Percentiles rank a stretch among this genome's conserved stretches.
Conservation (phyloP, 257 asterid species). For the Solanum gracilifrons region DNA sequence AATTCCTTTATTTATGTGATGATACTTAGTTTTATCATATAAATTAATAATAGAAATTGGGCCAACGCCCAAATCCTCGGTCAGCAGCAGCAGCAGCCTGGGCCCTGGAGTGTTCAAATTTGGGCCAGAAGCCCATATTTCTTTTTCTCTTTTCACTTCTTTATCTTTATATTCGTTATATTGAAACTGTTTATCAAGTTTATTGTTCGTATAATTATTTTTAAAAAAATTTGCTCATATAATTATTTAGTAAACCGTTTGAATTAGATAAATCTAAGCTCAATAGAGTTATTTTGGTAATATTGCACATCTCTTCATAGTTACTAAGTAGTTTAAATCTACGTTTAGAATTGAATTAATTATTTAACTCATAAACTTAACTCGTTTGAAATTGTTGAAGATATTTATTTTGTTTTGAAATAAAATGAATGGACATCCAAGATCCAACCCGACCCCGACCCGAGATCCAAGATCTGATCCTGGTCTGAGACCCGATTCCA, state of each 20-base stretch:
- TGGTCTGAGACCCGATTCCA: too few species aligned
- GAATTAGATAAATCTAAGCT: too few species aligned
- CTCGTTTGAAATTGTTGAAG: background rate
- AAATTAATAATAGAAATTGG: background rate
- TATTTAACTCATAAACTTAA: background rate
- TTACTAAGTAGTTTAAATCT: background rate
- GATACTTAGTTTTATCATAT: too few species aligned
- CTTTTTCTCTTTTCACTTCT: too few species aligned
- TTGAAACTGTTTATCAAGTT: background rate
- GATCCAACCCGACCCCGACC: too few species aligned
- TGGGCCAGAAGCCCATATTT: background rate
- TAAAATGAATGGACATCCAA: background rate
- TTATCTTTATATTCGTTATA: too few species aligned
- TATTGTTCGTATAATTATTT: too few species aligned
- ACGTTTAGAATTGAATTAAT: background rate
- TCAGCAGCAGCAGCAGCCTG: background rate
- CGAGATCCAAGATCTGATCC: too few species aligned
- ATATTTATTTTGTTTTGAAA: too few species aligned
- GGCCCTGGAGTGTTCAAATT: background rate
- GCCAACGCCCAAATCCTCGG: background rate
- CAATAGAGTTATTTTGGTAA: background rate
- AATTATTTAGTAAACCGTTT: background rate
- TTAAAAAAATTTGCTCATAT: background rate
- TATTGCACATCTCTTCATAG: background rate
- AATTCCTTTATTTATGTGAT: too few species aligned